Percentiles rank a stretch among this genome's conserved stretches.
These are phyloP conservation scores for Paecilomyces sp. DNA, from an alignment of 2,329 filamentous ascomycete species.

Conservation along the genomic window DNA sequence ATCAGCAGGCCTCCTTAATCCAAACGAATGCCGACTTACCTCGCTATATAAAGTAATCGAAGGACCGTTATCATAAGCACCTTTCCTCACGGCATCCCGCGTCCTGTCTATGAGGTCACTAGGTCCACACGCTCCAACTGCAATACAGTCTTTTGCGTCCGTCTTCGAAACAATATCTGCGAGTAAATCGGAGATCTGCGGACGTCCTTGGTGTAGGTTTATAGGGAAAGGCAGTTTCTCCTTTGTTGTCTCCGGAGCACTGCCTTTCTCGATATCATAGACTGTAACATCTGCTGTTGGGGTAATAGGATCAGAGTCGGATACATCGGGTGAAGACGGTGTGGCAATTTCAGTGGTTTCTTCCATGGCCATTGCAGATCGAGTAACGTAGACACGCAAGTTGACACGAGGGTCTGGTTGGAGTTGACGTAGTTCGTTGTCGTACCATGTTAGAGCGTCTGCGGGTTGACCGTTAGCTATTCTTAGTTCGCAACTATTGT, in stretches of 20 bases:
- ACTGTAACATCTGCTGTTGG: not conserved
- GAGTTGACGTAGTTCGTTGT: not conserved
- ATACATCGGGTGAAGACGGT: not conserved
- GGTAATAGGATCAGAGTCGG: not conserved
- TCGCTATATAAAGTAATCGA: not conserved
- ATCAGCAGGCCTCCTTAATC: not conserved
- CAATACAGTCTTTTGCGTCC: not conserved
- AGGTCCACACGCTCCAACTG: not conserved
- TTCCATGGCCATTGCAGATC: not conserved
- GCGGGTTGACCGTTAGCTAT: not conserved
- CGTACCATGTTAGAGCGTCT: not conserved
- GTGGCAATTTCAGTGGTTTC: not conserved
- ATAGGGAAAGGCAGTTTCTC: not conserved
- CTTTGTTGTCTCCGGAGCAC: not conserved
- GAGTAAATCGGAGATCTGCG: not conserved
- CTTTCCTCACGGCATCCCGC: not conserved
- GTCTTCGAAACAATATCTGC: not conserved
- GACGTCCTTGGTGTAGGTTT: not conserved
- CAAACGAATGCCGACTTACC: not conserved
- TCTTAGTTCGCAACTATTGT: not conserved
- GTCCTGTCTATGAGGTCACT: not conserved
- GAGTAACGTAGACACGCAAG: not conserved
- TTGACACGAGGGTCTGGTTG: not conserved
- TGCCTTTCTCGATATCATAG: not conserved
- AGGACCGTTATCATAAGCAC: not conserved